Evolutionary conservation across 2,329 filamentous ascomycete genomes (phyloP).

Genomic region (Diaporthe sp.): DNA sequence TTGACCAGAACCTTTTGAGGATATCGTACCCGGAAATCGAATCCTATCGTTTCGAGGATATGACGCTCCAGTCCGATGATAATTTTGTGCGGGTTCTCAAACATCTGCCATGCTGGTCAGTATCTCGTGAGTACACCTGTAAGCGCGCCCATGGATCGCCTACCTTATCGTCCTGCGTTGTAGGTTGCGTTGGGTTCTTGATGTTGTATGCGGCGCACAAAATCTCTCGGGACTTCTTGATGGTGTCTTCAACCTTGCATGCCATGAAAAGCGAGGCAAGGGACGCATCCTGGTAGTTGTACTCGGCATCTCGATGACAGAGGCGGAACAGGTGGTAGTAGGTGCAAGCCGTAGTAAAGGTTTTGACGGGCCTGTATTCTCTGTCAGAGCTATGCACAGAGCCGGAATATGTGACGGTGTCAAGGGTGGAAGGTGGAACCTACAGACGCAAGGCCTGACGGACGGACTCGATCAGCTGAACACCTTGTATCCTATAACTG

Average conservation of each 20-base stretch:
- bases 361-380: slow-evolving; percentile 75
- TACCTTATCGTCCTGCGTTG: slow-evolving; percentile 85
- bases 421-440: slow-evolving; percentile 46
- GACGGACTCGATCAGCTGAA: slow-evolving; percentile 89
- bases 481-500: slow-evolving; percentile 83
- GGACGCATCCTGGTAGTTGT: slow-evolving; percentile 88
- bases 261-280: slow-evolving; percentile 90
- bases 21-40: slow-evolving; percentile 92
- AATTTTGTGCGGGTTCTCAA: slow-evolving; percentile 82
- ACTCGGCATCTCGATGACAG: slow-evolving; percentile 85
- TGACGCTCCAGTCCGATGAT: slow-evolving; percentile 92
- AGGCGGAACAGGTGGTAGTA: slow-evolving; percentile 97
- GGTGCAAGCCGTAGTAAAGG: slow-evolving; percentile 89
- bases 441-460: slow-evolving; percentile 84
- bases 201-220: slow-evolving; percentile 91
- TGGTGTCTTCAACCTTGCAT: slow-evolving; percentile 97
- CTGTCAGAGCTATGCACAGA: slow-evolving; percentile 47
- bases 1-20: slow-evolving; percentile 90
- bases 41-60: slow-evolving; percentile 92
- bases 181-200: slow-evolving; percentile 76
- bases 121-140: neutral
- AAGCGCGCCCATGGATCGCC: slow-evolving; percentile 40
- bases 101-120: slow-evolving; percentile 65
- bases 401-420: neutral
- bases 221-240: slow-evolving; percentile 96